Conservation (phyloP, 768 basidiomycete species). For the Calocybe gangraenosa region DNA sequence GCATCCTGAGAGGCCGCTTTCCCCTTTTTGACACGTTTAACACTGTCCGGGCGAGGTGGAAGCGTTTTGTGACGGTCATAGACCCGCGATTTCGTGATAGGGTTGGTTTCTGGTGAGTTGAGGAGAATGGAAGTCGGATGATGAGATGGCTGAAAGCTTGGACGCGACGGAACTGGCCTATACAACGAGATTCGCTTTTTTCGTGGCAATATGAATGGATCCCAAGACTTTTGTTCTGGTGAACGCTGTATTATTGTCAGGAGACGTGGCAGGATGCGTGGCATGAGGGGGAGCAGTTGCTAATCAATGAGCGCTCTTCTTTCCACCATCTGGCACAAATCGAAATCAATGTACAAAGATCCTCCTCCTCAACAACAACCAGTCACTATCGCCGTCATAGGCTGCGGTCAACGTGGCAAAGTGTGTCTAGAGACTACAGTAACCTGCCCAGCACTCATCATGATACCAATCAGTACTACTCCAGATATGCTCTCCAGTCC, state of each 20-base stretch:
- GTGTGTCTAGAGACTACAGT: constrained; percentile 29
- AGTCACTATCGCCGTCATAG: constrained; percentile 73
- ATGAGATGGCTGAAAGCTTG: constrained; percentile 42
- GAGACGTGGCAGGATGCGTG: constrained; percentile 69
- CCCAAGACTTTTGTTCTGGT: constrained; percentile 18
- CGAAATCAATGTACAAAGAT: constrained; percentile 13
- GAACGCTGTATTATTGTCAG: constrained; percentile 30
- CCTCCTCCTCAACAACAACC: constrained; percentile 23
- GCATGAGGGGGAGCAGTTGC: constrained; percentile 37
- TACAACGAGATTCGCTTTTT: constrained; percentile 27
- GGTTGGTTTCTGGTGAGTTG: constrained; percentile 38
- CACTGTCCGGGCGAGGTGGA: constrained; percentile 42
- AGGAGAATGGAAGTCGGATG: constrained; percentile 61
- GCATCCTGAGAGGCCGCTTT: constrained; percentile 24
- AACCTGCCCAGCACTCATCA: background rate
- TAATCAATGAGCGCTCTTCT: constrained; percentile 6
- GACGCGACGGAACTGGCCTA: constrained; percentile 28
- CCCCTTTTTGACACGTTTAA: constrained; percentile 19
- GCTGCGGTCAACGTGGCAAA: constrained; percentile 80
- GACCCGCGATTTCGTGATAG: constrained; percentile 43
- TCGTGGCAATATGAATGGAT: constrained; percentile 20
- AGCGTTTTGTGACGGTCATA: constrained; percentile 56
- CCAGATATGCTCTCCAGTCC: constrained; percentile 51
- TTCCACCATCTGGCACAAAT: constrained; percentile 29
- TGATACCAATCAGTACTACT: constrained; percentile 47